Base-by-base conservation (phyloP, 306 rosid species). In the Quercus alba region DNA sequence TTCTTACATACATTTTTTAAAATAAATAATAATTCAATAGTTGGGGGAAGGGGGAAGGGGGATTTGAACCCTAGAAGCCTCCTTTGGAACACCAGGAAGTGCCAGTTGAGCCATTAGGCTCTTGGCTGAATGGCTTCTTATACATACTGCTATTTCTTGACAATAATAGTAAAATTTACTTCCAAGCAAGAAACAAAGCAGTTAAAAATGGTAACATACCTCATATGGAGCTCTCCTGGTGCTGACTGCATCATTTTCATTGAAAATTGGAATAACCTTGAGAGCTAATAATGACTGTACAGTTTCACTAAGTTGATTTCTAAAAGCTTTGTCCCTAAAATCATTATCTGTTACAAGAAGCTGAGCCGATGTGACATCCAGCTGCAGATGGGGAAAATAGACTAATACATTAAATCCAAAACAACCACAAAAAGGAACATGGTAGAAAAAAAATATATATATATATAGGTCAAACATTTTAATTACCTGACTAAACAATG, bases 171-270 rank as follows among this genome's bases (percentile, higher is more conserved):
- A 35, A 35, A 44, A 74, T 33, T 67, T 28, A 52, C 54, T 69
- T 68, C 72, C 46, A 68, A 72, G 17, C 46, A 74, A 67, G 31
- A 8, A 78, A 67, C 20, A 74, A 75, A 59, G 68, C 75, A 68
- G 56, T 61, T 49, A 70, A 81, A 23, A 81, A 44, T 38, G 76
- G 76, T 64, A 75, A 41, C 77, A 61, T 83, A 95, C 99, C 99
- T 93, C 98, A 54, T 95, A 95, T 25, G 99, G 99, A 87, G 99
- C 97, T 89, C 78, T 91, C 86, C 99, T 93, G 55, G 99, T 95
- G 82, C 98, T 95, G 83, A 95, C 93, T 71, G 99, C 99, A 75
- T 95, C 99, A 1, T 95, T 95, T 85, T 95, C 99, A 73, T 95
- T 95, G 81, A 95, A 92, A 74, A 95, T 84, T 25, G 99, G 99